Conservation (phyloP, 768 basidiomycete species). For the Termitomyces sp. region DNA sequence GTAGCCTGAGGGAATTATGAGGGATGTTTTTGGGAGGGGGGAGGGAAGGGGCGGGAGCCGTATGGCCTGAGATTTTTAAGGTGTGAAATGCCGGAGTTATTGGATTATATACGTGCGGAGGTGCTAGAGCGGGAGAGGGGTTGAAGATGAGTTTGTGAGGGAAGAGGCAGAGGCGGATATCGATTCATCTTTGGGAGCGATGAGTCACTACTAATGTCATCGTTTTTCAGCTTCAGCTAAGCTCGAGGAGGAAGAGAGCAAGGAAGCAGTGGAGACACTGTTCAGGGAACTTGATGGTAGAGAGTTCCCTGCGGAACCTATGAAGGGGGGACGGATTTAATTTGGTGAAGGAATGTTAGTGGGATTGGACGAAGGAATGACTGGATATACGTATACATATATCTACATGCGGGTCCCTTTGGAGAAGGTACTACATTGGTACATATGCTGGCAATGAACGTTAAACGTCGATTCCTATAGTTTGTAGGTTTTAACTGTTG, state of each 20-base stretch:
- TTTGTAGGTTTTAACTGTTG: too few species aligned
- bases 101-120: conserved; percentile 52
- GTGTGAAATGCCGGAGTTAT: conserved; percentile 43
- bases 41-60: conserved; percentile 22
- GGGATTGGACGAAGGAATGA: too few species aligned
- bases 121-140: conserved; percentile 41
- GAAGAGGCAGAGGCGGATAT: conserved; percentile 42
- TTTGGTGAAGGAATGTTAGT: too few species aligned
- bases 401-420: too few species aligned
- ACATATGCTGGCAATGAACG: too few species aligned
- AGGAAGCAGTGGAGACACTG: conserved; percentile 32
- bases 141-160: conserved; percentile 46
- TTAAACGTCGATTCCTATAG: too few species aligned
- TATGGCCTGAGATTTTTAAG: conserved; percentile 48
- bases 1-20: conserved; percentile 43
- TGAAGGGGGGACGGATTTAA: conserved; percentile 50
- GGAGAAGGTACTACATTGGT: too few species aligned
- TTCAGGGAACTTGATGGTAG: conserved; percentile 42
- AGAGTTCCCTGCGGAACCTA: conserved; percentile 36
- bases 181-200: too few species aligned
- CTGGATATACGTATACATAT: too few species aligned
- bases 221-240: conserved; percentile 29
- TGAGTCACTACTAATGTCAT: too few species aligned
- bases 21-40: conserved; percentile 40
- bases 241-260: conserved; percentile 32